Evolutionary conservation across 495 filamentous ascomycete species (phyloP).

Genomic region (Aspergillus incahuasiensis): DNA sequence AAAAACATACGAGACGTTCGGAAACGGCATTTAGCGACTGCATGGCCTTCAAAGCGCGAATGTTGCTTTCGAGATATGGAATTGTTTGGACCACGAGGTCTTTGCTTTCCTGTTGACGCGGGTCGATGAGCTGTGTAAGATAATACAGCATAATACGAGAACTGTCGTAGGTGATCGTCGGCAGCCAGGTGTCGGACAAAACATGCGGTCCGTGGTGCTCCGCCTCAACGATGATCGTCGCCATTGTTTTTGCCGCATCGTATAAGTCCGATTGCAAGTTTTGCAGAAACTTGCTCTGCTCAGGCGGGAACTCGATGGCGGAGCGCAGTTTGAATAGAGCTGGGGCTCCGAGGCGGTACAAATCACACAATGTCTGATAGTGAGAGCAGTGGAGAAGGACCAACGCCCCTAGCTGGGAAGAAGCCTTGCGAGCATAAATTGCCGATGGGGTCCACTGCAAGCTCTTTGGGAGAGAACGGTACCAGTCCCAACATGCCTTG

Average conservation of each 20-base stretch:
- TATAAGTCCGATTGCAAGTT: constrained; percentile 24
- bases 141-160: constrained; percentile 33
- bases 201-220: constrained; percentile 21
- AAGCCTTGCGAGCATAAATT: constrained; percentile 31
- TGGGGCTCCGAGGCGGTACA: constrained; percentile 30
- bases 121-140: constrained; percentile 29
- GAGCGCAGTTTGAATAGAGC: constrained; percentile 29
- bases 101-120: constrained; percentile 21
- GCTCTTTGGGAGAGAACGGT: constrained; percentile 26
- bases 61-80: constrained; percentile 25
- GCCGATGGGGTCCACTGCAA: constrained; percentile 25
- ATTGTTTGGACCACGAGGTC: constrained; percentile 18
- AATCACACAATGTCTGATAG: constrained; percentile 30
- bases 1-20: constrained; percentile 12
- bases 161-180: constrained; percentile 31
- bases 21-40: constrained; percentile 22
- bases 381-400: constrained; percentile 28
- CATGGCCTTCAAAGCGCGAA: constrained; percentile 24
- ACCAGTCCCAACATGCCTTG: constrained; percentile 25
- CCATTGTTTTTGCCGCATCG: constrained; percentile 24
- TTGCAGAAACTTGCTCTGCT: constrained; percentile 21
- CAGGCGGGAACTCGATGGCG: constrained; percentile 28
- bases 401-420: constrained; percentile 27
- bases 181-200: constrained; percentile 33
- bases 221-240: constrained; percentile 26